Evolutionary conservation across 345 rosid species (phyloP).

Genomic region (Populus nigra): DNA sequence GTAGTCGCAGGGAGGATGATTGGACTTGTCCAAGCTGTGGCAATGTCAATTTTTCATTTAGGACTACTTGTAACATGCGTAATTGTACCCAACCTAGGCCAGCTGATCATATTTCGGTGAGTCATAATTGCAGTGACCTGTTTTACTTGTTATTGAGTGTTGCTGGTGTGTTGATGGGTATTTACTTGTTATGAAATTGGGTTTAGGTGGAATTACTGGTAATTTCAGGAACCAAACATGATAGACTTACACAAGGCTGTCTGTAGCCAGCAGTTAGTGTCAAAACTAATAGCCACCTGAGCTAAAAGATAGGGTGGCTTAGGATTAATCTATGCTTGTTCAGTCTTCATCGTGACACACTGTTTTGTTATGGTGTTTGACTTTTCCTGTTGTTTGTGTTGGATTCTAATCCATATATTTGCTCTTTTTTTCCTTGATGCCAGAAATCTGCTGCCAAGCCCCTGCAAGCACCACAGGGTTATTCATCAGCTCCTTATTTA

Average conservation of each 20-base stretch:
- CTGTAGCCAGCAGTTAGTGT: not conserved
- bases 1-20: constrained; percentile 98
- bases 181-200: not conserved
- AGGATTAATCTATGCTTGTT: not conserved
- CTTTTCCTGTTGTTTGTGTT: not conserved
- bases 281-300: not conserved
- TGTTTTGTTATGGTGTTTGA: not conserved
- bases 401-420: not conserved
- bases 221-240: not conserved
- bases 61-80: constrained; percentile 98
- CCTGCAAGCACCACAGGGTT: constrained; percentile 57
- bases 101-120: constrained; percentile 79
- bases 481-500: constrained; percentile 69
- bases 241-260: not conserved
- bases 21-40: constrained; percentile 99
- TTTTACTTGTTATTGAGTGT: not conserved
- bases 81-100: constrained; percentile 97
- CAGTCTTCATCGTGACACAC: not conserved
- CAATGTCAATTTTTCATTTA: constrained; percentile 91
- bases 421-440: not conserved
- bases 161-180: not conserved
- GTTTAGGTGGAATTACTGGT: not conserved
- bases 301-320: not conserved
- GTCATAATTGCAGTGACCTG: constrained; percentile 6
- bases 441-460: constrained; percentile 88